Evolutionary conservation across 371 early-diverging fungal genomes (phyloP).

Genomic region (Rhizopus delemar): DNA sequence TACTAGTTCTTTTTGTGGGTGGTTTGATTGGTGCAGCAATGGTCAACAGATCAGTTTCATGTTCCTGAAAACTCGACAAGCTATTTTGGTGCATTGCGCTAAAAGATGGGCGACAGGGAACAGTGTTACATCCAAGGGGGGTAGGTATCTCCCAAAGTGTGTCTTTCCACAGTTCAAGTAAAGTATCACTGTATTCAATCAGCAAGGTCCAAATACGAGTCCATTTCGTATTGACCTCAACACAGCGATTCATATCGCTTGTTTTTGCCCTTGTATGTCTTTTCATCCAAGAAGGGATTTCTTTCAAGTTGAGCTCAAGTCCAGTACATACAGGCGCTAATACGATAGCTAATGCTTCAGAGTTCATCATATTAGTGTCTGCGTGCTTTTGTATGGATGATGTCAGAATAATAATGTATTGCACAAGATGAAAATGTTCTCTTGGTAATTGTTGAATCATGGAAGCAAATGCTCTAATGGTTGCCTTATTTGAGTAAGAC

Average conservation of each 20-base stretch:
- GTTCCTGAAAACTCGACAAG: constrained; percentile 16
- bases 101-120: constrained; percentile 20
- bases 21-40: constrained; percentile 12
- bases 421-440: constrained; percentile 37
- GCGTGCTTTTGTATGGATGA: constrained; percentile 33
- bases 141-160: constrained; percentile 6
- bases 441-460: constrained; percentile 33
- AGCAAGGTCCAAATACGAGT: constrained; percentile 23
- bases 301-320: constrained; percentile 35
- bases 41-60: constrained; percentile 4
- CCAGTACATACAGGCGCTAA: constrained; percentile 50
- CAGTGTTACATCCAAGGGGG: constrained; percentile 6
- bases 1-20: constrained; percentile 10
- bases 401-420: constrained; percentile 33
- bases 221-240: constrained; percentile 33
- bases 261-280: constrained; percentile 14
- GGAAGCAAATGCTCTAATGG: constrained; percentile 11
- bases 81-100: constrained; percentile 8
- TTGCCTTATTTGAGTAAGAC: constrained; percentile 6
- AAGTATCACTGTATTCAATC: constrained; percentile 18
- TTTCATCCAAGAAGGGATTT: constrained; percentile 24
- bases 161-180: constrained; percentile 20
- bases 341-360: constrained; percentile 47
- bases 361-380: constrained; percentile 40
- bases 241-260: constrained; percentile 19